Evolutionary conservation across 2,329 filamentous ascomycete species (phyloP), one percentile per base, ranked within the genome.

Genomic region (Ophiostoma sp.): DNA sequence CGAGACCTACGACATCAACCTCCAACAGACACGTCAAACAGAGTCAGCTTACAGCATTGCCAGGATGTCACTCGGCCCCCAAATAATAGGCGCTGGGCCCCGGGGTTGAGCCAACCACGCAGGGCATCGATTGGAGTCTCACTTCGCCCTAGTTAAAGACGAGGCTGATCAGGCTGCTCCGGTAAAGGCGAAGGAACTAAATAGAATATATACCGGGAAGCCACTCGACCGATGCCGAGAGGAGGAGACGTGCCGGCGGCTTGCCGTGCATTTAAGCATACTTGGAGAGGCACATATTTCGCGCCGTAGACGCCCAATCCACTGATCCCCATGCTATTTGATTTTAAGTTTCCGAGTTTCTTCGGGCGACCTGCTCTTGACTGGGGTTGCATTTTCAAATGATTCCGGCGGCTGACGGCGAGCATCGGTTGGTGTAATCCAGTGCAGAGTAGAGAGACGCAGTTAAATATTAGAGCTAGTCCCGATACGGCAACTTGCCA

Each of bases 401-500:
- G 2, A 48, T 48, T 11, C 44, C 8, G 52, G 52, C 52, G 52
- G 52, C 52, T 54, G 52, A 54, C 52, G 52, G n/a, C 52, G 52
- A 54, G 52, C 52, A 10, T 57, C 52, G 52, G 52, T 57, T 57
- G 52, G 52, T 57, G 57, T 62, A 11, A 35, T 62, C n/a, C 52
- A 57, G 52, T 11, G 8, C n/a, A 57, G n/a, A 57, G 52, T 57
- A n/a, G 52, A 27, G 52, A 27, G 57, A 35, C 11, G 27, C 27
- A n/a, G 57, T 33, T 35, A 35, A 35, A 35, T 4, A 8, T 35
- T 35, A 2, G 31, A 17, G 31, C 57, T 62, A 62, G 17, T 15
- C 31, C 13, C 8, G 35, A 62, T 31, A 4, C 10, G 15, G 57
- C 13, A 62, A 27, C 11, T 20, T 3, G 27, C 11, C 31, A 17